Evolutionary conservation across 106 monocot species (phyloP), one percentile per base, ranked within the genome.

Genomic region (Agapanthus africanus): DNA sequence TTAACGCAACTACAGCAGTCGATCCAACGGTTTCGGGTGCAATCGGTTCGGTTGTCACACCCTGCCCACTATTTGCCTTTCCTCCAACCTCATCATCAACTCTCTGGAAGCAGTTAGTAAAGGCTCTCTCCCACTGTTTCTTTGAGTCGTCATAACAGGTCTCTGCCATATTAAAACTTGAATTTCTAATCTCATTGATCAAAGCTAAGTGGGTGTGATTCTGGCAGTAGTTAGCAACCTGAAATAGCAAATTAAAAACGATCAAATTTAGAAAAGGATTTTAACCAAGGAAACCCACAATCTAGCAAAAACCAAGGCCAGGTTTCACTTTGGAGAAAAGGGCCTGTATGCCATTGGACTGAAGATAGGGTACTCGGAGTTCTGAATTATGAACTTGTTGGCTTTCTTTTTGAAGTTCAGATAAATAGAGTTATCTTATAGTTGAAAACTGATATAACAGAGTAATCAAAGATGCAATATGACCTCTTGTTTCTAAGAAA

Each of bases 1-100:
- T 40, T 33, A 88, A 56, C 52, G 88, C 78, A 31, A 83, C 88
- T 4, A 88, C 88, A 36, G 88, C 88, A 41, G 88, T 88, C 61
- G 88, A 88, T 35, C 88, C 88, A 21, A 84, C 88, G 14, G 88
- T 88, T 72, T 88, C 87, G 7, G 87, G 87, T 11, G 78, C 81
- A 70, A 88, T 63, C 52, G 87, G 74, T 70, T 79, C 84, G 6
- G 63, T 42, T 51, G 71, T 11, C 27, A n/a, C 52, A 34, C 38
- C 25, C 54, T 72, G 68, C n/a, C 40, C 19, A 42, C 60, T 49
- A 30, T 40, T 66, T 35, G 26, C 46, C 41, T 51, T 75, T 37
- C 80, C 83, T 40, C 76, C 73, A 59, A 90, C 76, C 57, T 90
- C 90, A 69, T 73, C 76, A 71, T 90, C 90, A 23, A 90, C 83